Evolutionary conservation across 1,284 basidiomycete species (phyloP).

Genomic region (Coniophora puteana): DNA sequence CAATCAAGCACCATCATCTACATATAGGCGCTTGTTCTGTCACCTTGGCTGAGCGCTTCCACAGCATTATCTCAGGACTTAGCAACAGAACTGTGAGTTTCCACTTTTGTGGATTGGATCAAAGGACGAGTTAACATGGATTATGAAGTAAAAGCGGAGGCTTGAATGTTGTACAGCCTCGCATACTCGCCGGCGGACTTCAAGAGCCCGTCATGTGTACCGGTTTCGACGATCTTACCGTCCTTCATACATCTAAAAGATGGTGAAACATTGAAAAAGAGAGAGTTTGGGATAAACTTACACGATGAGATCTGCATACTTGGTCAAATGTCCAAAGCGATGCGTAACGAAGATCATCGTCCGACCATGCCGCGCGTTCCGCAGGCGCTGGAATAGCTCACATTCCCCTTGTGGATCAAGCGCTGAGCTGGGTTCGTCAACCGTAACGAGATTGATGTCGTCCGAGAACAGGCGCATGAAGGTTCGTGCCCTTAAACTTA

Average conservation of each 20-base stretch:
- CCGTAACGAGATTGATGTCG: slow-evolving; percentile 39
- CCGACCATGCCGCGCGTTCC: slow-evolving; percentile 47
- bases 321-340: slow-evolving; percentile 63
- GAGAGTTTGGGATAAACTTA: too few relatives aligned
- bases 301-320: slow-evolving; percentile 61
- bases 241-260: slow-evolving; percentile 55
- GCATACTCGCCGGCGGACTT: slow-evolving; percentile 46
- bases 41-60: too few relatives aligned
- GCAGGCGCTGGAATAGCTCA: slow-evolving; percentile 48
- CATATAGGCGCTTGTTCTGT: too few relatives aligned
- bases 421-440: slow-evolving; percentile 53
- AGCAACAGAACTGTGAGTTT: too few relatives aligned
- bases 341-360: slow-evolving; percentile 71
- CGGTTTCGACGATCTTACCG: slow-evolving; percentile 47
- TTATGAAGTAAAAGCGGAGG: slow-evolving; percentile 42
- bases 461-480: slow-evolving; percentile 44
- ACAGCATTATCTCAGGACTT: too few relatives aligned
- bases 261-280: not conserved
- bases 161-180: slow-evolving; percentile 52
- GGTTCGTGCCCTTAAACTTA: slow-evolving; percentile 30
- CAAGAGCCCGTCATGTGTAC: slow-evolving; percentile 50
- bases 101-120: too few relatives aligned
- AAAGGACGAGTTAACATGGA: too few relatives aligned
- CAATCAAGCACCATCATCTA: too few relatives aligned
- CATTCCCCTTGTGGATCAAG: slow-evolving; percentile 49